Percentiles rank a stretch among this genome's conserved stretches.
These are phyloP conservation scores for Dactylellina leptospora DNA, from an alignment of 2,329 filamentous ascomycete genomes.

Conservation along the genomic window DNA sequence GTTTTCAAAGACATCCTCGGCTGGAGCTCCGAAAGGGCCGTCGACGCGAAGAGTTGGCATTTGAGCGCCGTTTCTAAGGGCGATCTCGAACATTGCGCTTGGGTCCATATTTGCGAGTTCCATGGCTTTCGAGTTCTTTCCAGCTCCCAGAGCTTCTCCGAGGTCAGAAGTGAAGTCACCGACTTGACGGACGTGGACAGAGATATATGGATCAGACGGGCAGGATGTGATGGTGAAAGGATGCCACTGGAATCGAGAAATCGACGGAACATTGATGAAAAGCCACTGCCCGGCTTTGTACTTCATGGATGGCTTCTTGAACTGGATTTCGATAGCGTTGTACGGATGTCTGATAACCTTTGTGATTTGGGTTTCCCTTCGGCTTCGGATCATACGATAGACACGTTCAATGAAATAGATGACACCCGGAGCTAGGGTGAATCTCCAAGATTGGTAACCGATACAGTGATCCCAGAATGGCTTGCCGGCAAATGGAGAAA, in stretches of 20 bases:
- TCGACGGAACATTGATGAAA: slow-evolving; percentile 89
- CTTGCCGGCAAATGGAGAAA: slow-evolving; percentile 84
- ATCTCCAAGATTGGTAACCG: slow-evolving; percentile 95
- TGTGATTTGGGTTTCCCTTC: slow-evolving; percentile 85
- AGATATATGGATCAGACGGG: slow-evolving; percentile 93
- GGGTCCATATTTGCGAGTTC: slow-evolving; percentile 90
- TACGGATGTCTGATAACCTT: slow-evolving; percentile 96
- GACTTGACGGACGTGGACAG: slow-evolving; percentile 92
- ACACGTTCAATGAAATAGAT: slow-evolving; percentile 88
- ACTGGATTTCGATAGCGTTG: slow-evolving; percentile 96
- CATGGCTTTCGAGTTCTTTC: slow-evolving; percentile 78
- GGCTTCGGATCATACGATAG: slow-evolving; percentile 86
- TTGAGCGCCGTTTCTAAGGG: slow-evolving; percentile 87
- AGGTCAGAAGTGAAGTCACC: slow-evolving; percentile 94
- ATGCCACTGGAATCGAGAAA: slow-evolving; percentile 94
- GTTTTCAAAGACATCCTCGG: slow-evolving; percentile 95
- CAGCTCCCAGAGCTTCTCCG: slow-evolving; percentile 94
- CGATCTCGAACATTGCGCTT: slow-evolving; percentile 97
- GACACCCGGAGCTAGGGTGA: slow-evolving; percentile 87
- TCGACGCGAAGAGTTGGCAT: slow-evolving; percentile 93
- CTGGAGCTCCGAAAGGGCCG: slow-evolving; percentile 93
- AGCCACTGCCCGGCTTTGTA: slow-evolving; percentile 99
- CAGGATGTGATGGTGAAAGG: slow-evolving; percentile 99
- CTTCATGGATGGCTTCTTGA: slow-evolving; percentile 92
- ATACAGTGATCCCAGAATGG: slow-evolving; percentile 91